Conservation (phyloP, 2,329 filamentous ascomycete species). For the Xenosphaeropsis pyriputrescens region DNA sequence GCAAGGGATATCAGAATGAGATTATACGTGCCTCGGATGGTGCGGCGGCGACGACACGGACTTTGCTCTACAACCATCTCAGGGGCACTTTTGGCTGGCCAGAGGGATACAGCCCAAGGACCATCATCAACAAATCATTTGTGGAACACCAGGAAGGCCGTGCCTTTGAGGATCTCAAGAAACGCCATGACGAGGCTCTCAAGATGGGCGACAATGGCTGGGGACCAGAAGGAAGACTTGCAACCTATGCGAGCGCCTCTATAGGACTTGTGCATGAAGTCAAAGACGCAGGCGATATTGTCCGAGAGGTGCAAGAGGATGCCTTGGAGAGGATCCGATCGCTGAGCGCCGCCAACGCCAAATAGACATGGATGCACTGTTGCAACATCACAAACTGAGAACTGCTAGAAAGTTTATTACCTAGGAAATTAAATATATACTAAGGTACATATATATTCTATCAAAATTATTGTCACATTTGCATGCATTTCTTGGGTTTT, state of each 20-base stretch:
- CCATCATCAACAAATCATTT: conserved; percentile 33
- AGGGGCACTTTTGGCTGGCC: conserved; percentile 42
- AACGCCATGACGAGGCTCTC: not conserved
- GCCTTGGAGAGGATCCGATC: too few relatives aligned
- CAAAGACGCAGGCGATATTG: not conserved
- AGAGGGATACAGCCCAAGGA: conserved; percentile 34
- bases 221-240: not conserved
- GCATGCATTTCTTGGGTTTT: too few relatives aligned
- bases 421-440: too few relatives aligned
- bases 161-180: not conserved
- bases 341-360: too few relatives aligned
- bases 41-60: conserved; percentile 28
- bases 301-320: not conserved
- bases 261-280: not conserved
- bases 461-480: too few relatives aligned
- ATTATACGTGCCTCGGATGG: conserved; percentile 29
- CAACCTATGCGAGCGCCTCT: not conserved
- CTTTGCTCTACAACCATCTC: conserved; percentile 31
- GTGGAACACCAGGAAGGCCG: not conserved
- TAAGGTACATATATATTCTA: too few relatives aligned
- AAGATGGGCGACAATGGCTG: not conserved
- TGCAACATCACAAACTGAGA: too few relatives aligned
- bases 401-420: too few relatives aligned
- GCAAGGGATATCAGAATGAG: conserved; percentile 27
- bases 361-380: too few relatives aligned